Evolutionary conservation across 257 asterid genomes (phyloP).

Genomic region (Gentiana straminea): DNA sequence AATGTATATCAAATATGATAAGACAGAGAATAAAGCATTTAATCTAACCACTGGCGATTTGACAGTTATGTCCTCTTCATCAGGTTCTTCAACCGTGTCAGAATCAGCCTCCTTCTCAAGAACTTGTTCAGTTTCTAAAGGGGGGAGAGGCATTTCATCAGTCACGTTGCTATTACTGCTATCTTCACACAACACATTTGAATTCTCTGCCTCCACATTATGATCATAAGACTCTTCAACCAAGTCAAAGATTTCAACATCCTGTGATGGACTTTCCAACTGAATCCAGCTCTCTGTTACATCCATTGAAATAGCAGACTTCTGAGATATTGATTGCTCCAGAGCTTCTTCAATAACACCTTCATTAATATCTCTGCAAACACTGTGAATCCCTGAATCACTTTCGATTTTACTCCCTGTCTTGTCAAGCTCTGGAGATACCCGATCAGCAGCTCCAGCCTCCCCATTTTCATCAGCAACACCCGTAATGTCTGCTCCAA

Average conservation of each 20-base stretch:
- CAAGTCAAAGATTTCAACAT: conserved; percentile 8
- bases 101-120: conserved; percentile 25
- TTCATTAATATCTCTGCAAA: background rate
- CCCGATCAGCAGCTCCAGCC: conserved; percentile 10
- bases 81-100: conserved; percentile 11
- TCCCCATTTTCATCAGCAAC: conserved; percentile 7
- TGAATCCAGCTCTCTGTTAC: background rate
- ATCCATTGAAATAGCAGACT: conserved; percentile 5
- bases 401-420: too few relatives aligned
- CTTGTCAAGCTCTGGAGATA: too few relatives aligned
- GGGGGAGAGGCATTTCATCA: conserved; percentile 14
- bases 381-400: too few relatives aligned
- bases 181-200: conserved; percentile 15
- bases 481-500: background rate
- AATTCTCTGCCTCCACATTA: conserved; percentile 11
- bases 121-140: conserved; percentile 29
- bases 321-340: conserved; percentile 10
- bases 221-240: conserved; percentile 15
- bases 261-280: conserved; percentile 9
- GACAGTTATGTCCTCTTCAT: conserved; percentile 22
- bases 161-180: conserved; percentile 14
- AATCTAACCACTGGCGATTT: conserved; percentile 33
- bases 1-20: too few relatives aligned
- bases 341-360: conserved; percentile 15
- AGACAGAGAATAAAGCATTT: background rate